These are phyloP conservation scores for Penicillium rolfsii DNA, from an alignment of 2,329 filamentous ascomycete species.

Conservation along the genomic window DNA sequence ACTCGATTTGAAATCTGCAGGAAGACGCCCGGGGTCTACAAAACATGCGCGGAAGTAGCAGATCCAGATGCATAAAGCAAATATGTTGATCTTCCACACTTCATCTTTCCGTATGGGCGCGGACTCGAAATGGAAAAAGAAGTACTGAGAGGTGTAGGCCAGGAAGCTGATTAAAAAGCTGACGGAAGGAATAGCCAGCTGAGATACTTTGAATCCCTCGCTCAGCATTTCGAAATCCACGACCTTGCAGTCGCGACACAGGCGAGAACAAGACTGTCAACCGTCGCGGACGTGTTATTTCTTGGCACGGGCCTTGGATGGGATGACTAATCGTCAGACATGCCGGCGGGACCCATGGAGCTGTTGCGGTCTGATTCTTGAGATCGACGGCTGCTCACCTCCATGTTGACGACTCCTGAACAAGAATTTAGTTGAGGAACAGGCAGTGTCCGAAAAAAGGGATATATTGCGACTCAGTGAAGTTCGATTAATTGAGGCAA, in stretches of 20 bases:
- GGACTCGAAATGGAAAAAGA: slow-evolving; percentile 60
- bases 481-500: not conserved
- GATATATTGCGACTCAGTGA: not conserved
- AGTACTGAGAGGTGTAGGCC: slow-evolving; percentile 62
- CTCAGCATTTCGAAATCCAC: slow-evolving; percentile 27
- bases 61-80: slow-evolving; percentile 59
- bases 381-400: not conserved
- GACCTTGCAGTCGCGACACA: slow-evolving; percentile 1
- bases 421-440: not conserved
- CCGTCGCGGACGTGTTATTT: slow-evolving; percentile 22
- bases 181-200: slow-evolving; percentile 58
- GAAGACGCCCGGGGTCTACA: slow-evolving; percentile 61
- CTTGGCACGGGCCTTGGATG: not conserved
- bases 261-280: slow-evolving; percentile 6
- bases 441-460: no score
- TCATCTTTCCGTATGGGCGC: slow-evolving; percentile 55
- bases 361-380: not conserved
- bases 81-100: slow-evolving; percentile 57
- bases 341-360: not conserved
- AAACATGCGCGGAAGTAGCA: slow-evolving; percentile 63
- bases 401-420: not conserved
- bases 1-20: slow-evolving; percentile 44
- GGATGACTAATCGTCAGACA: slow-evolving; percentile 23
- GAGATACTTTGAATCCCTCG: slow-evolving; percentile 36
- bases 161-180: slow-evolving; percentile 61